Evolutionary conservation across 2,329 filamentous ascomycete species (phyloP).

Genomic region (Trichothecium roseum): DNA sequence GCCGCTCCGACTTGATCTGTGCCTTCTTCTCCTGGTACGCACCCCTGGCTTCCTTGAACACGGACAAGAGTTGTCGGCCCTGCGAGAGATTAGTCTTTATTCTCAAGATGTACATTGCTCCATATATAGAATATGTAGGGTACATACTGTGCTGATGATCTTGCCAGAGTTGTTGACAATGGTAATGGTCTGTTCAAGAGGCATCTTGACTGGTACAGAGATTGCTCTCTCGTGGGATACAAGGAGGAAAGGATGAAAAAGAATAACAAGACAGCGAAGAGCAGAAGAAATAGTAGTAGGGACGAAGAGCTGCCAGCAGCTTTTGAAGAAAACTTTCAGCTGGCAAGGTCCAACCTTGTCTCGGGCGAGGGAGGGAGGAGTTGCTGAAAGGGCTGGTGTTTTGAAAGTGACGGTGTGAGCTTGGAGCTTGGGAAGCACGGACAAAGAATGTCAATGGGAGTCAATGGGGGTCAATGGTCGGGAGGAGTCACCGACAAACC

Average conservation of each 20-base stretch:
- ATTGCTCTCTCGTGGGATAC: too few relatives aligned
- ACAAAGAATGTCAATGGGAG: neutral
- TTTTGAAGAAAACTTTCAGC: neutral
- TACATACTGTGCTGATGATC: conserved; percentile 65
- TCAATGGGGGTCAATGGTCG: too few relatives aligned
- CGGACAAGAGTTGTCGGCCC: conserved; percentile 82
- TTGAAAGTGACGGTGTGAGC: neutral
- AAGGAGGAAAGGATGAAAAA: neutral
- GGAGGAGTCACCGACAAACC: too few relatives aligned
- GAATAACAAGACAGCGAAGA: neutral
- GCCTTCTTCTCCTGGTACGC: conserved; percentile 85
- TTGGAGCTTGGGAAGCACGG: neutral
- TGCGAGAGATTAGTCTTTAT: conserved; percentile 20
- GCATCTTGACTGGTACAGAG: conserved; percentile 12
- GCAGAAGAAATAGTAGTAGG: neutral
- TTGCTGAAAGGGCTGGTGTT: neutral
- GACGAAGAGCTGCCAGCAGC: neutral
- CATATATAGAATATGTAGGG: neutral
- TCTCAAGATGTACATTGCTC: neutral
- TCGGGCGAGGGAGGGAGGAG: too few relatives aligned
- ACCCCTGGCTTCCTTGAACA: conserved; percentile 86
- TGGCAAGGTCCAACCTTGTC: neutral
- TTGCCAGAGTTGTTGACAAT: conserved; percentile 77
- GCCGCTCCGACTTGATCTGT: conserved; percentile 57
- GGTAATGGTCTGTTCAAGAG: conserved; percentile 56